phyloP scores from a whole-genome alignment of 2,329 filamentous ascomycete species.

The Penicillium sp. region DNA sequence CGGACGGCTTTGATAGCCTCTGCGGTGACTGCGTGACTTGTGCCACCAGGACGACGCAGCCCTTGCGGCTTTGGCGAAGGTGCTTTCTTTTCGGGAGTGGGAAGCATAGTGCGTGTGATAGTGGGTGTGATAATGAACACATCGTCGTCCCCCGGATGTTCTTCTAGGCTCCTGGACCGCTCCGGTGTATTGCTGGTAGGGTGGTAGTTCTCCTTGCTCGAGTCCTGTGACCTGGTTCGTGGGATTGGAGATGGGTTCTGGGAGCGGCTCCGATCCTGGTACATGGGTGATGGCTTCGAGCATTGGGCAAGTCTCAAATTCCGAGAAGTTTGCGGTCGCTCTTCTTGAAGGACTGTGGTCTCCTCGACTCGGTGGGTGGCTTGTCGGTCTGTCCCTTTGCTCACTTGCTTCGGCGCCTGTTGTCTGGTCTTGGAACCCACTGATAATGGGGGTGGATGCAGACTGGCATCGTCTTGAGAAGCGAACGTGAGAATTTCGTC shows the following conservation, averaged over 20 bases:
- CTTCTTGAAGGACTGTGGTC: slow-evolving; percentile 25
- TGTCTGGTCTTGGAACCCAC: slow-evolving; percentile 24
- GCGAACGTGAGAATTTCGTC: slow-evolving; percentile 40
- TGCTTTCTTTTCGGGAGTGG: slow-evolving; percentile 26
- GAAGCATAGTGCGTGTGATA: slow-evolving; percentile 42
- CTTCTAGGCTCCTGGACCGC: slow-evolving; percentile 13
- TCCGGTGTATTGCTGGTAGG: slow-evolving; percentile 12
- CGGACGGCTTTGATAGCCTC: slow-evolving; percentile 30
- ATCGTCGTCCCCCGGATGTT: slow-evolving; percentile 28
- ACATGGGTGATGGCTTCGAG: slow-evolving; percentile 32
- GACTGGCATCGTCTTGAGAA: slow-evolving; percentile 25
- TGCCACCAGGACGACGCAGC: slow-evolving; percentile 20
- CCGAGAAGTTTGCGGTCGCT: slow-evolving; percentile 31
- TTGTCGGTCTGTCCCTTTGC: slow-evolving; percentile 6
- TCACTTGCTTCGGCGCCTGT: slow-evolving; percentile 18
- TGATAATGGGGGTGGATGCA: slow-evolving; percentile 23
- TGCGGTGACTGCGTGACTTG: slow-evolving; percentile 21
- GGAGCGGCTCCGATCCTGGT: slow-evolving; percentile 21
- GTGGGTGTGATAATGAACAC: slow-evolving; percentile 42
- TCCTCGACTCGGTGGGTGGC: slow-evolving; percentile 16
- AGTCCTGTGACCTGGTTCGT: slow-evolving; percentile 18
- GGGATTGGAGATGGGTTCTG: slow-evolving; percentile 15
- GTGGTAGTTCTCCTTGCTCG: slow-evolving; percentile 26
- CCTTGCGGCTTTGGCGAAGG: slow-evolving; percentile 17
- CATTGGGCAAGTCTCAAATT: slow-evolving; percentile 37